Evolutionary conservation across 2,329 filamentous ascomycete species (phyloP).

Genomic region (Fusarium ramigenum): DNA sequence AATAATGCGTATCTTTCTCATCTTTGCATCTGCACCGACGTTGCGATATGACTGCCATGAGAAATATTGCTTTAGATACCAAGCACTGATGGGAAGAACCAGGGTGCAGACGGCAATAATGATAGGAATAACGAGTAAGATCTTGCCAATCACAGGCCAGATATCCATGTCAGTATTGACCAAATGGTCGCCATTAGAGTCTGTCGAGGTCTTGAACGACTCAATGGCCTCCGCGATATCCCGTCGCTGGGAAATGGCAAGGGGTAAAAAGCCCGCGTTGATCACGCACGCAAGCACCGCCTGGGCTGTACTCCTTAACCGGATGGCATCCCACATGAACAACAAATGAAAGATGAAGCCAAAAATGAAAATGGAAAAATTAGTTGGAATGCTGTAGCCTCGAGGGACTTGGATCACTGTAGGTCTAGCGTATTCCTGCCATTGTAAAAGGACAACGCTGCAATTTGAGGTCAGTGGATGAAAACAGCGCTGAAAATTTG

Average conservation of each 20-base stretch:
- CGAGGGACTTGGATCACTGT: background rate
- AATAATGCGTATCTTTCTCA: slow-evolving; percentile 3
- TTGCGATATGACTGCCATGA: slow-evolving; percentile 16
- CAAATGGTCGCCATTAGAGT: background rate
- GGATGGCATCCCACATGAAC: slow-evolving; percentile 4
- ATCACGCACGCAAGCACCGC: background rate
- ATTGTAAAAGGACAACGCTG: background rate
- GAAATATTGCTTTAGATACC: slow-evolving; percentile 7
- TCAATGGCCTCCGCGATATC: background rate
- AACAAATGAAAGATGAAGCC: background rate
- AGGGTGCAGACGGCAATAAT: background rate
- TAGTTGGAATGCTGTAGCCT: background rate
- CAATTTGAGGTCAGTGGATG: background rate
- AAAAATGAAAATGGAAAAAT: background rate
- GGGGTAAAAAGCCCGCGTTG: background rate
- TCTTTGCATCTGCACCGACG: background rate
- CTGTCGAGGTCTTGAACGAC: background rate
- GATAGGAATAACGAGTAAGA: background rate
- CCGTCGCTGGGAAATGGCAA: background rate
- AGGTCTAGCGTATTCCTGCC: background rate
- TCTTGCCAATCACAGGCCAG: background rate
- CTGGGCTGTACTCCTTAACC: slow-evolving; percentile 7
- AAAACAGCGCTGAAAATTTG: background rate
- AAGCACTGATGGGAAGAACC: background rate
- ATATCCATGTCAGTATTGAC: background rate